Evolutionary conservation across 2,329 filamentous ascomycete genomes (phyloP).

Genomic region (Colletotrichum orbiculare): DNA sequence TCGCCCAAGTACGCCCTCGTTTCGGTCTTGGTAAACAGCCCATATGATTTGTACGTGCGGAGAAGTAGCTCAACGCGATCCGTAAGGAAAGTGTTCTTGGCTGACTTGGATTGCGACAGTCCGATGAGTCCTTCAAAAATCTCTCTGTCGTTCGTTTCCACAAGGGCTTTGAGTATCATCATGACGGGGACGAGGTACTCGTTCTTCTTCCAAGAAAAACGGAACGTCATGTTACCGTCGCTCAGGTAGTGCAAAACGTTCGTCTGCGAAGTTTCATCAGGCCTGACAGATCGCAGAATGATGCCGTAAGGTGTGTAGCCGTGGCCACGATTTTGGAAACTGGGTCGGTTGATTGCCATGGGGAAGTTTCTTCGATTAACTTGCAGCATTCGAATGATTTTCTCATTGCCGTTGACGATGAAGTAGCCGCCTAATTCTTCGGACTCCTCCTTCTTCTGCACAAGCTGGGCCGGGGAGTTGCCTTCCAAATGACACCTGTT

Average conservation of each 20-base stretch:
- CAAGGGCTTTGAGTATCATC: slow-evolving; percentile 95
- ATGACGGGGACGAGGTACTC: slow-evolving; percentile 96
- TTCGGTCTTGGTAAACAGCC: slow-evolving; percentile 82
- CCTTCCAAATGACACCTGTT: slow-evolving; percentile 92
- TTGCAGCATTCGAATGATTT: slow-evolving; percentile 92
- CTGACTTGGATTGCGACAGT: slow-evolving; percentile 77
- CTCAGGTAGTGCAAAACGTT: slow-evolving; percentile 96
- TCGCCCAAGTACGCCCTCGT: slow-evolving; percentile 88
- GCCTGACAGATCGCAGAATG: slow-evolving; percentile 89
- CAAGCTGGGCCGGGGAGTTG: slow-evolving; percentile 83
- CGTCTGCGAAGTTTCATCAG: slow-evolving; percentile 98
- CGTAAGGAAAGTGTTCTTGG: slow-evolving; percentile 91
- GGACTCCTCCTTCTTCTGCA: slow-evolving; percentile 90
- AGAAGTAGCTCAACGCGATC: slow-evolving; percentile 93
- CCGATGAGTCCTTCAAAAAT: slow-evolving; percentile 96
- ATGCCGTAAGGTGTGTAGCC: slow-evolving; percentile 92
- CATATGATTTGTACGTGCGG: slow-evolving; percentile 92
- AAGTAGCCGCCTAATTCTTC: slow-evolving; percentile 98
- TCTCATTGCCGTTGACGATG: slow-evolving; percentile 97
- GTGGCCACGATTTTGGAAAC: slow-evolving; percentile 87
- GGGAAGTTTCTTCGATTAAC: slow-evolving; percentile 93
- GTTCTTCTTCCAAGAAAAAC: slow-evolving; percentile 97
- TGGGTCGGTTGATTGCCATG: slow-evolving; percentile 91
- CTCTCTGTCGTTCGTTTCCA: slow-evolving; percentile 96
- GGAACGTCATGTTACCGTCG: slow-evolving; percentile 95